Base-by-base conservation (phyloP, 1,284 basidiomycete genomes). In the Abortiporus biennis region DNA sequence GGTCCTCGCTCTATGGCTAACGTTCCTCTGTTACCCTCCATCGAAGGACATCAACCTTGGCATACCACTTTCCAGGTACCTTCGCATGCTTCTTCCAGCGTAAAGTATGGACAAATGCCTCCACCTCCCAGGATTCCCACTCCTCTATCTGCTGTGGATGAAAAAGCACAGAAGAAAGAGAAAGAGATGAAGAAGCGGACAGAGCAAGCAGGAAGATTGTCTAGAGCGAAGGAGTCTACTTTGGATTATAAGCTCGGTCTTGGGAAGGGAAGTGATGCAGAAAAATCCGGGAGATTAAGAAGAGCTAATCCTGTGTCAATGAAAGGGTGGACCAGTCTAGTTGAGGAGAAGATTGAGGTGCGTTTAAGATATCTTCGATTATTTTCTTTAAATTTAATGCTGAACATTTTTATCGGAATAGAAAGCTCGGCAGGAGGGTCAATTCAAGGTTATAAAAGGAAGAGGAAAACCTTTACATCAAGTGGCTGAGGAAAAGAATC, bases 281-380 rank as follows among this genome's bases (percentile, higher is more conserved):
- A n/a, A n/a, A n/a, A n/a, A n/a, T n/a, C n/a, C n/a, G 65, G 65
- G 27, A 49, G 44, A 45, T 54, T 49, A 53, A 61, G 47, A 49
- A 63, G 66, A 40, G 57, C 64, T 2, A 83, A 77, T 48, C 79
- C 84, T 17, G 64, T 71, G n/a, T 76, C 68, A 33, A 51, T 90
- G 57, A 80, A 79, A 54, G 87, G 85, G 0, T 92, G 87, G 85
- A 70, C 72, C 6, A 76, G 72, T 42, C 63, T 92, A 36, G 74
- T 89, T 3, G 89, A 93, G 57, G 87, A 91, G 49, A 72, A 74
- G 47, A 92, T 92, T 54, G 79, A 89, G 72, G 86, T 83, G 49
- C 36, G 64, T 61, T 24, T 36, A 17, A 5, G 25, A 27, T 6
- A 24, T 35, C 1, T 8, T 20, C 33, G 36, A 17, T 15, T 20